Base-by-base conservation (phyloP, 352 stramenopile species). In the Globisporangium abappressorium region DNA sequence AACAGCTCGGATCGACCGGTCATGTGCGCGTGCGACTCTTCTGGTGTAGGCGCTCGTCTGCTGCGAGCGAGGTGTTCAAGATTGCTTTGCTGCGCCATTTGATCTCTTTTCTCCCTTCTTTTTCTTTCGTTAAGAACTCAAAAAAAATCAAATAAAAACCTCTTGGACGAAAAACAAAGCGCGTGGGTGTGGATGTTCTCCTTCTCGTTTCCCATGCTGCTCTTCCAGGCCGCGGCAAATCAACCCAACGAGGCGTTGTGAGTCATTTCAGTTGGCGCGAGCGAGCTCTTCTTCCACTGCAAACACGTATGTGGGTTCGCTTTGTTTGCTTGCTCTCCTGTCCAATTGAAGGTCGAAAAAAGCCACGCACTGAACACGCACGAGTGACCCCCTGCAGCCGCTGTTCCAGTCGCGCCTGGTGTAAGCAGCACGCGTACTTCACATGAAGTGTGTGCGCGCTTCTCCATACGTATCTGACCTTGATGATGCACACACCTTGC, bases 81-180 rank as follows among this genome's bases (percentile, higher is more conserved):
- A 33, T 62, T 60, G 43, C 43, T 34, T 55, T 62, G 62, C 54
- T 62, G 56, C 56, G 51, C 54, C 53, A 62, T 61, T 53, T 68
- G 62, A 61, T 62, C 54, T 61, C 53, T 30, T 68, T 68, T 56
- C 30, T 41, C 26, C 30, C 36, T 43, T 64, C 46, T 57, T 65
- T 65, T 62, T 62, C 33, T 62, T 62, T 62, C 56, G 56, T 62
- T 62, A 62, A 62, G 56, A 38, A 56, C 49, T 18, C 47, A n/a
- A 49, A 14, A 46, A 46, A 62, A 28, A 14, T 56, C 41, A 65
- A 46, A 62, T 49, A 62, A 62, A 61, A 62, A 62, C 30, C 36
- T 62, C 56, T 62, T 62, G 56, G 56, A 62, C 56, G 56, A 49
- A 62, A 62, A 62, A 20, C 54, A n/a, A n/a, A 49, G 41, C 41